phyloP scores from a whole-genome alignment of 2,329 filamentous ascomycete genomes.

The Metarhizium humberi region DNA sequence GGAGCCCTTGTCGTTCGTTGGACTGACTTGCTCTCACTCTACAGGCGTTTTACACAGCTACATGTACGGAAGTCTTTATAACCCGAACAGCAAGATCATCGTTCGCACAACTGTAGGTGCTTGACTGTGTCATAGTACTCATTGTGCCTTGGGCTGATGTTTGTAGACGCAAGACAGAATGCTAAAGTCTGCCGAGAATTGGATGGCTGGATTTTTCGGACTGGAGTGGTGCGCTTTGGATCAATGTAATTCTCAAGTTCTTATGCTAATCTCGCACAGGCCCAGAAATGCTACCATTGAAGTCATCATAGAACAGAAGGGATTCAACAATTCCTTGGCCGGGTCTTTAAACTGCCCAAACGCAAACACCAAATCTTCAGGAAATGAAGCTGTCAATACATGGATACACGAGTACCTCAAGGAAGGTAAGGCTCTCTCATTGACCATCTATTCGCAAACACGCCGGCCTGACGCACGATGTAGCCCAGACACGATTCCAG shows the following conservation, averaged over 20 bases:
- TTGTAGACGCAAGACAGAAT: conserved; percentile 63
- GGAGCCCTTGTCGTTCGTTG: background rate
- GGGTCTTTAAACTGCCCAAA: conserved; percentile 61
- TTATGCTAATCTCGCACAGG: conserved; percentile 23
- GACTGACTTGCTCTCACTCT: background rate
- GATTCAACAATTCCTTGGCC: conserved; percentile 63
- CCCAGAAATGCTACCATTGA: conserved; percentile 63
- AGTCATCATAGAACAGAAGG: conserved; percentile 54
- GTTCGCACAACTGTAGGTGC: conserved; percentile 53
- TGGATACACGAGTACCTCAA: conserved; percentile 59
- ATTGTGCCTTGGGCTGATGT: conserved; percentile 8
- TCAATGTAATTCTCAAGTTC: background rate
- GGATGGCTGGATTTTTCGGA: conserved; percentile 71
- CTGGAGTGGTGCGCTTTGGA: conserved; percentile 46
- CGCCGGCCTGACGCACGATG: background rate
- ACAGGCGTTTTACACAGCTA: conserved; percentile 60
- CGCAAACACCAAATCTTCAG: conserved; percentile 38
- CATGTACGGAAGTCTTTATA: conserved; percentile 62
- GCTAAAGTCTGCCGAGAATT: conserved; percentile 69
- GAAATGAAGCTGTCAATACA: conserved; percentile 41
- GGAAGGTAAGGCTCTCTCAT: conserved; percentile 31
- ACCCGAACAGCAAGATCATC: conserved; percentile 63
- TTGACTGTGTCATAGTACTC: background rate
- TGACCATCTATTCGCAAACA: background rate
- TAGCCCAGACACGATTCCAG: conserved; percentile 51